Base-by-base conservation (phyloP, 2,329 filamentous ascomycete genomes). In the Pseudocercospora pini-densiflorae region DNA sequence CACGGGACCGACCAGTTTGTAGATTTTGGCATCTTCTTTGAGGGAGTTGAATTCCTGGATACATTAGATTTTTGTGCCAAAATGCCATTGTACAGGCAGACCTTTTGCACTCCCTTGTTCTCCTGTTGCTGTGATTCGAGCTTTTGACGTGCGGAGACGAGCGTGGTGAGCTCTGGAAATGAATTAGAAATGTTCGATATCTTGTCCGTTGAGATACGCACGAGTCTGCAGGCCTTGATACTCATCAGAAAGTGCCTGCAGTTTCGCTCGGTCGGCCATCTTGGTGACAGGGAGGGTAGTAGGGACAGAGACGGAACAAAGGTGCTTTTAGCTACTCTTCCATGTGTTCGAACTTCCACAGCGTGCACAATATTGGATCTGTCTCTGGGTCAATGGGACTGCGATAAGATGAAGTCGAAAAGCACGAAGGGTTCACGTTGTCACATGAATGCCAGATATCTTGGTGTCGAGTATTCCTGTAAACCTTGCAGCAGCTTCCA, bases 91-190 rank as follows among this genome's bases (percentile, higher is more conserved):
- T n/a, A 24, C 3, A n/a, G n/a, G 23, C 23, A 68, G 72, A 92
- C 92, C 81, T 92, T 91, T 79, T 96, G 89, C 9, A 99, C 95
- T 16, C 91, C 90, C 58, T 90, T 82, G 77, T 98, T 99, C 79
- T 99, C 95, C 77, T 97, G 92, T 78, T 92, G 92, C 80, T 99
- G 95, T 6, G 93, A 92, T 78, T 97, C 94, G 6, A 99, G 88
- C 81, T 92, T 96, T 82, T 99, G 94, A 69, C 94, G 88, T 9
- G 93, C 91, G 53, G 89, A 85, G 27, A 98, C 88, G 19, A 88
- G 83, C 51, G 84, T 87, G 79, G 93, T 91, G 63, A 98, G 86
- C 73, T 98, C 95, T 97, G 73, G 62, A 43, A 5, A 23, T 1
- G 3, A 10, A 45, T 29, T 21, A 40, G 29, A 59, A 3, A 23